Evolutionary conservation across 2,329 filamentous ascomycete genomes (phyloP), one percentile per base, ranked within the genome.

Genomic region (Stachybotrys chlorohalonatus): DNA sequence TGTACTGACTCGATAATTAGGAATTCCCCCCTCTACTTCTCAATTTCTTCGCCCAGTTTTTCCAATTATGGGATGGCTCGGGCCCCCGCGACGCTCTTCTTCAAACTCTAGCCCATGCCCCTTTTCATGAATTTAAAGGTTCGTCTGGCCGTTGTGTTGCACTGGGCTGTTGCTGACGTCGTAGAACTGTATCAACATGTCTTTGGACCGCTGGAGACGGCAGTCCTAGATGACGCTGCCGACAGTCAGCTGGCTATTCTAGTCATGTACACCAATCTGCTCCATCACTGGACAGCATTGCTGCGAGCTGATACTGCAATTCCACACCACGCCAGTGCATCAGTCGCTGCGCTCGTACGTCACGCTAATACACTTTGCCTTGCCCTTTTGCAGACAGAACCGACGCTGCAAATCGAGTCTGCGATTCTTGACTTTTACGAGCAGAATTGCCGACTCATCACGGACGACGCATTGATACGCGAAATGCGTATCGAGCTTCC

Each of bases 381-480:
- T 3, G 80, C 83, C 1, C 69, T 87, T 8, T 67, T 84, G 7
- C 85, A 89, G 68, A 75, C 75, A 52, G 70, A 71, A 2, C 66
- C 73, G 8, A 65, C 66, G 6, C 59, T 73, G 5, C 61, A 72
- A 2, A 75, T 78, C 2, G 70, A 79, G 45, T 82, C 83, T 7
- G 72, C 78, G 17, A 75, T 91, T 15, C 77, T 89, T 39, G 83
- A 85, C 64, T 91, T 93, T 69, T 89, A 87, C 67, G 81, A 86
- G 58, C 73, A 80, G 53, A 75, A 83, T 6, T 78, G 82, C 5
- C 71, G 75, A 17, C 69, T 87, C 24, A 78, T 84, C 55, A 77
- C 78, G 3, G 72, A 84, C 48, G 71, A 64, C 71, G 48, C 61
- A 1, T 68, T 83, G 9, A 77, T 81, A 51, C 70, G 72, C 9